Conservation (phyloP, 2,329 filamentous ascomycete species). For the Ilyonectria sp. region DNA sequence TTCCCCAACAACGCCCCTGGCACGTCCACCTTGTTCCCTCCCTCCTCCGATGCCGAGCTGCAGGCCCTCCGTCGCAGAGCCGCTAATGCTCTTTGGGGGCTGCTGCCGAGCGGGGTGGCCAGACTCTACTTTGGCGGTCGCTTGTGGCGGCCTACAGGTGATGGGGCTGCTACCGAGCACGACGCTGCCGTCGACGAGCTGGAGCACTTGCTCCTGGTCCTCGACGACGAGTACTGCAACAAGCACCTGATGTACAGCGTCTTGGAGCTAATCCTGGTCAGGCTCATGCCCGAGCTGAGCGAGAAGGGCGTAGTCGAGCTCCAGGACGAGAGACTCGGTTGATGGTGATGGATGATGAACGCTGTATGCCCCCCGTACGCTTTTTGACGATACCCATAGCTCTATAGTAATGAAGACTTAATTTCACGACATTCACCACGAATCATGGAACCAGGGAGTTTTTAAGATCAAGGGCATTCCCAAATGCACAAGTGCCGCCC, state of each 20-base stretch:
- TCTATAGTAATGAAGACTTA: conserved; percentile 25
- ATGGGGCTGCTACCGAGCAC: conserved; percentile 44
- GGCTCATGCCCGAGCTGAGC: conserved; percentile 86
- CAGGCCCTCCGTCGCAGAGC: conserved; percentile 76
- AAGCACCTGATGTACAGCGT: conserved; percentile 90
- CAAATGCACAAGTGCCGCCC: conserved; percentile 49
- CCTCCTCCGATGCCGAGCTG: conserved; percentile 72
- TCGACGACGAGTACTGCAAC: conserved; percentile 90
- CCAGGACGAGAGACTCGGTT: conserved; percentile 78
- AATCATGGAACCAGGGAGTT: neutral
- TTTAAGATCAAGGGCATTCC: conserved; percentile 43
- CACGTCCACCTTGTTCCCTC: conserved; percentile 72
- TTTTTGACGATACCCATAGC: conserved; percentile 40
- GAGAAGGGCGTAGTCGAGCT: conserved; percentile 81
- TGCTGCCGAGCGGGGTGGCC: conserved; percentile 64
- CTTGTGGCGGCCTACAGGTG: conserved; percentile 46
- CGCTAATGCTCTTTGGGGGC: conserved; percentile 70
- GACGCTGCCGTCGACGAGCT: conserved; percentile 70
- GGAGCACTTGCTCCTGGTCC: conserved; percentile 78
- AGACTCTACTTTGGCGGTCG: conserved; percentile 66
- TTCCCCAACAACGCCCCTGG: conserved; percentile 90
- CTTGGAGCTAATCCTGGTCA: conserved; percentile 85
- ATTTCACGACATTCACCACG: conserved; percentile 14
- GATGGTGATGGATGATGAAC: conserved; percentile 13
- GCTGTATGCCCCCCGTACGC: conserved; percentile 2